Percentiles rank a stretch among this genome's conserved stretches.
These are phyloP conservation scores for Penicillium olsonii DNA, from an alignment of 2,329 filamentous ascomycete species.

Conservation along the genomic window DNA sequence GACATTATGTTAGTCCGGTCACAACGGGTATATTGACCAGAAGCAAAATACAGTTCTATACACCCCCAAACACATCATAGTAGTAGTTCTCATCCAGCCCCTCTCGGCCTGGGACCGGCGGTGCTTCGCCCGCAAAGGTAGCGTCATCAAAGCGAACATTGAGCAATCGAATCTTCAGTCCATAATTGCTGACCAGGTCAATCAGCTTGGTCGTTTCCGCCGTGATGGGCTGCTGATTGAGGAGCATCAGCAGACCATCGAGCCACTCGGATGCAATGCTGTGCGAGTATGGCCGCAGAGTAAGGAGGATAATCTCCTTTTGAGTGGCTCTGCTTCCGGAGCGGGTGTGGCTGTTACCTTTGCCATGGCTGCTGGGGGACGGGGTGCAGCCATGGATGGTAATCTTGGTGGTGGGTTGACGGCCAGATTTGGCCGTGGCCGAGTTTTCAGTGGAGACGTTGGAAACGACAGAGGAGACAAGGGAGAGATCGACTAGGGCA, in stretches of 20 bases:
- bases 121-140: conserved; percentile 67
- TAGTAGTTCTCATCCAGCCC: conserved; percentile 91
- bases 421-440: conserved; percentile 50
- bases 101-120: conserved; percentile 76
- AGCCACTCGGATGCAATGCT: conserved; percentile 93
- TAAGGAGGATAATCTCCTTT: conserved; percentile 74
- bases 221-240: conserved; percentile 96
- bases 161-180: conserved; percentile 85
- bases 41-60: conserved; percentile 14
- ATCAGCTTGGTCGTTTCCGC: conserved; percentile 91
- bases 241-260: conserved; percentile 89
- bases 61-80: conserved; percentile 69
- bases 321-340: conserved; percentile 37
- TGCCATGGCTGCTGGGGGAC: conserved; percentile 37
- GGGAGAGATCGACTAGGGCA: conserved; percentile 71
- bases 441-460: conserved; percentile 73
- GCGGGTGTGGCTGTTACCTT: conserved; percentile 32
- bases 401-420: conserved; percentile 70
- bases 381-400: conserved; percentile 76
- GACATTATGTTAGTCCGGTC: neutral
- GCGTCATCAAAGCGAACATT: conserved; percentile 88
- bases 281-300: conserved; percentile 78
- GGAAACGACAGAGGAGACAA: conserved; percentile 89
- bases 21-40: conserved; percentile 14
- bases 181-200: conserved; percentile 82